Base-by-base conservation (phyloP, 805 yeast genomes). In the Metschnikowia colocasiae region DNA sequence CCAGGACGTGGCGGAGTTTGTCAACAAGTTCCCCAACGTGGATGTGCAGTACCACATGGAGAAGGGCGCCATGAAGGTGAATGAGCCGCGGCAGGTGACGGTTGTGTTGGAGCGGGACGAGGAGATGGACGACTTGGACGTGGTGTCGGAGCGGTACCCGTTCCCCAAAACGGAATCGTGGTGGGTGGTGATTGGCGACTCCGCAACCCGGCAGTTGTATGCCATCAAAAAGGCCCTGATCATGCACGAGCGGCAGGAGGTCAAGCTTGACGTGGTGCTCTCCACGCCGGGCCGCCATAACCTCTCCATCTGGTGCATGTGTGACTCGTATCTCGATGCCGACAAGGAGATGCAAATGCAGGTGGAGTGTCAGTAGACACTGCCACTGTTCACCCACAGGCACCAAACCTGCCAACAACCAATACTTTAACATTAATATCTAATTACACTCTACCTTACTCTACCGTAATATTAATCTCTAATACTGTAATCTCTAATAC, bases 301-400 rank as follows among this genome's bases (percentile, higher is more conserved):
- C 15, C 64, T 91, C 22, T 78, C 82, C 0, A 68, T 89, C 1
- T 91, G 95, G 95, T 82, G 92, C 59, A 79, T 91, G 61, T 86
- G 97, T 67, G 97, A 91, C 59, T 83, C 95, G 0, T 92, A 91
- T 58, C 59, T 88, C n/a, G 98, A 91, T 60, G 95, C 90, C 2
- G 99, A 92, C 61, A 87, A 87, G 62, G 96, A 92, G 66, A 76
- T 83, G 20, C 63, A 71, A 9, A 69, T 85, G 41, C 22, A 40
- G 25, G 37, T 32, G 30, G 26, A 31, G 37, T 39, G 41, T 16
- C 39, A 36, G 29, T 7, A 27, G 27, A 8, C 27, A 25, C 10
- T 8, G 10, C 27, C 27, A 25, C 27, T 3, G 27, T n/a, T n/a
- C n/a, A n/a, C n/a, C n/a, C n/a, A n/a, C n/a, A n/a, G n/a, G n/a